Evolutionary conservation across 345 rosid species (phyloP).

Genomic region (Brassica nigra): DNA sequence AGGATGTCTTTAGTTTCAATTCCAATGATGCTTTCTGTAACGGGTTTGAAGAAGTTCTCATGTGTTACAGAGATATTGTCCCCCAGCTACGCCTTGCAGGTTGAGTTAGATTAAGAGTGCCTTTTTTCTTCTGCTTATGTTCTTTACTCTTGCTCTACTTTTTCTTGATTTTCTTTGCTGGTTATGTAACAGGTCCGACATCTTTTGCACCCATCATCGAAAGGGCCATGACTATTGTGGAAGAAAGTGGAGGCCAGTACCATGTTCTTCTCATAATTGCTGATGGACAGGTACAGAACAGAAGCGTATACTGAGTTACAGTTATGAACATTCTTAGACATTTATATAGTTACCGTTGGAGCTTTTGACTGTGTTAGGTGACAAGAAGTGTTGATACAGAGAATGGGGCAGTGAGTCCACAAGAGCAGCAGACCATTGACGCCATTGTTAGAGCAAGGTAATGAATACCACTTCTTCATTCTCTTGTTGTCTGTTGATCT

Average conservation of each 20-base stretch:
- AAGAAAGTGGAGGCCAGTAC: slow-evolving; percentile 89
- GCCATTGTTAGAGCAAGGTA: slow-evolving; percentile 93
- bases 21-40: slow-evolving; percentile 61
- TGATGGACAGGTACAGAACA: slow-evolving; percentile 75
- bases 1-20: slow-evolving; percentile 85
- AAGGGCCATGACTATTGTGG: slow-evolving; percentile 80
- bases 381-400: slow-evolving; percentile 81
- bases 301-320: not conserved
- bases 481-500: not conserved
- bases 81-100: slow-evolving; percentile 91
- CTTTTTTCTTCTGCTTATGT: slow-evolving; percentile 7
- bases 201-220: slow-evolving; percentile 91
- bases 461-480: not conserved
- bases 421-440: slow-evolving; percentile 76
- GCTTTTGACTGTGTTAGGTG: slow-evolving; percentile 51
- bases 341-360: not conserved
- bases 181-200: slow-evolving; percentile 66
- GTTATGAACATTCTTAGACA: not conserved
- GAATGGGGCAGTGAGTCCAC: slow-evolving; percentile 66
- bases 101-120: slow-evolving; percentile 2
- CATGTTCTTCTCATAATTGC: slow-evolving; percentile 90
- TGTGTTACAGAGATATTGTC: slow-evolving; percentile 71
- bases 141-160: slow-evolving; percentile 16
- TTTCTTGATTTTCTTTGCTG: slow-evolving; percentile 8
- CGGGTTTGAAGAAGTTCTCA: slow-evolving; percentile 90